Evolutionary conservation across 23 red algal species (phyloP).

Genomic region (Cyanidioschyzon merolae): DNA sequence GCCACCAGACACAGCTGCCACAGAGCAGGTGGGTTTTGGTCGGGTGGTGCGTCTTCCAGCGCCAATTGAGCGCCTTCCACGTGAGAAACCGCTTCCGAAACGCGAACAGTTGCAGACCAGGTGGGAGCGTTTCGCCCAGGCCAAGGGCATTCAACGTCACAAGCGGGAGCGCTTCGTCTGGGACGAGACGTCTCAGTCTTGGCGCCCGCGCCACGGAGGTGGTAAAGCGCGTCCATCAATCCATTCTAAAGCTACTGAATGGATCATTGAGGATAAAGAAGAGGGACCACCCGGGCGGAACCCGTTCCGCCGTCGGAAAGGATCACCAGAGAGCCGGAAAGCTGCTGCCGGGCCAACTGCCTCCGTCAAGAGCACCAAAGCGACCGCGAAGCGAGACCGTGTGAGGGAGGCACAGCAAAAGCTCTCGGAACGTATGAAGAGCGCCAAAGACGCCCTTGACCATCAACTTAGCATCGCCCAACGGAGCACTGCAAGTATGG

Average conservation of each 20-base stretch:
- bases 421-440: background rate
- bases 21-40: conserved; percentile 14
- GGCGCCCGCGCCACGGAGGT: conserved; percentile 48
- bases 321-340: background rate
- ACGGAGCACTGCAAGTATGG: conserved; percentile 47
- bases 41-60: conserved; percentile 38
- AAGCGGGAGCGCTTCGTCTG: conserved; percentile 78
- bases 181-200: conserved; percentile 49
- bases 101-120: conserved; percentile 35
- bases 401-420: background rate
- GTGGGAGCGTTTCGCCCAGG: conserved; percentile 78
- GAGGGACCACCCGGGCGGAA: background rate
- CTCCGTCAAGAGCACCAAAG: background rate
- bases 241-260: background rate
- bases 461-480: conserved; percentile 33
- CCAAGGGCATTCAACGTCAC: conserved; percentile 59
- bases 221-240: conserved; percentile 11
- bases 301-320: background rate
- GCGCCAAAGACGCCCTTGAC: conserved; percentile 25
- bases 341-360: background rate
- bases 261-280: background rate
- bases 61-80: conserved; percentile 39
- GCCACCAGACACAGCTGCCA: background rate
- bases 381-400: no score
- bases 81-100: conserved; percentile 71